These are phyloP conservation scores for Danielia oregonensis DNA, from an alignment of 805 yeast genomes.

Conservation along the genomic window DNA sequence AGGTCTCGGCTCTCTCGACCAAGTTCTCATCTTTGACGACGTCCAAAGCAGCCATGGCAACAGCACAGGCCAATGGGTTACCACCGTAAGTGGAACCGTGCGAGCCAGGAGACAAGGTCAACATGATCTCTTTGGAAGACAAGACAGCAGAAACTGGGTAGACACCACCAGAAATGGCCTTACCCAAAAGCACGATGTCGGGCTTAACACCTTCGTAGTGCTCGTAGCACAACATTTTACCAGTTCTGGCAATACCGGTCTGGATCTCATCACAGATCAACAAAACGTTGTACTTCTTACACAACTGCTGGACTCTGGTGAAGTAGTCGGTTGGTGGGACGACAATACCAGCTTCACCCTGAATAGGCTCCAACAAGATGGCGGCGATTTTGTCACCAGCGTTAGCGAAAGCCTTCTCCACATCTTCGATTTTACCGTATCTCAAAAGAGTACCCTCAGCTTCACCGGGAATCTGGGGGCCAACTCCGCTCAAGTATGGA, in stretches of 20 bases:
- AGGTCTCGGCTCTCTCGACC: constrained; percentile 67
- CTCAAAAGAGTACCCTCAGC: constrained; percentile 57
- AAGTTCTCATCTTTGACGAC: constrained; percentile 86
- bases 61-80: constrained; percentile 90
- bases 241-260: constrained; percentile 97
- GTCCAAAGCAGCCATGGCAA: constrained; percentile 88
- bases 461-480: constrained; percentile 80
- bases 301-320: constrained; percentile 63
- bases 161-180: constrained; percentile 95
- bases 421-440: constrained; percentile 83
- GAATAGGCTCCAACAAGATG: constrained; percentile 89
- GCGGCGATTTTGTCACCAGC: constrained; percentile 93
- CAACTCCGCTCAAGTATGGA: constrained; percentile 80
- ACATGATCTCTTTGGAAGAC: constrained; percentile 87
- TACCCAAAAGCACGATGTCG: constrained; percentile 85
- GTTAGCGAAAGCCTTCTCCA: constrained; percentile 72
- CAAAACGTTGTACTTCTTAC: constrained; percentile 79
- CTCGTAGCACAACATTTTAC: constrained; percentile 87
- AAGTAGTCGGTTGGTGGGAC: constrained; percentile 87
- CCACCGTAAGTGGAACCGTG: constrained; percentile 99
- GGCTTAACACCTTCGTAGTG: constrained; percentile 79
- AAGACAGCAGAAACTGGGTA: constrained; percentile 88
- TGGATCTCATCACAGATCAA: constrained; percentile 96
- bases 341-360: constrained; percentile 97
- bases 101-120: constrained; percentile 86